Evolutionary conservation across 2,329 filamentous ascomycete genomes (phyloP).

Genomic region (Kalaharituber pfeilii): DNA sequence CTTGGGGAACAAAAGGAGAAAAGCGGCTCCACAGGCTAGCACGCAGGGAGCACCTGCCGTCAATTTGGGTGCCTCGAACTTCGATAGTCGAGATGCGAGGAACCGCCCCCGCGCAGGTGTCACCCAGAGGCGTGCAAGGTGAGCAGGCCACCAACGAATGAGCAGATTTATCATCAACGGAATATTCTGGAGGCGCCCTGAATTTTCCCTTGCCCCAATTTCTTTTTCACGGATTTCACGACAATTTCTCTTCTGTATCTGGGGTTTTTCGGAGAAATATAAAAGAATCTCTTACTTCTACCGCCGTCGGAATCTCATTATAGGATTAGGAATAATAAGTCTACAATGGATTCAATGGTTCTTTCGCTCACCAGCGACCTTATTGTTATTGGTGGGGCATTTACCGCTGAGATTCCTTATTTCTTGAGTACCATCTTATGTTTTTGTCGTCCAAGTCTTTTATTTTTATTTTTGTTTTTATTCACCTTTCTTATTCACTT

Average conservation of each 20-base stretch:
- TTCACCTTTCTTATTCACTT: slow-evolving; percentile 23
- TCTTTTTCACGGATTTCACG: background rate
- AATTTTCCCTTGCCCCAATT: background rate
- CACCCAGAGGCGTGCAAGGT: background rate
- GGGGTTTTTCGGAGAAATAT: slow-evolving; percentile 2
- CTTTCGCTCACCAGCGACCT: background rate
- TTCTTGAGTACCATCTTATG: slow-evolving; percentile 7
- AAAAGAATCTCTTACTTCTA: slow-evolving; percentile 1
- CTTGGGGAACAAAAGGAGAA: slow-evolving; percentile 57
- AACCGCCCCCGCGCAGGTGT: slow-evolving; percentile 27
- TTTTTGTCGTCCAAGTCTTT: slow-evolving; percentile 3
- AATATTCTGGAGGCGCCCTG: background rate
- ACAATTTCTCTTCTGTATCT: slow-evolving; percentile 2
- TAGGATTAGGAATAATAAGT: slow-evolving; percentile 1
- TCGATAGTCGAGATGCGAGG: slow-evolving; percentile 24
- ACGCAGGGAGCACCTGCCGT: slow-evolving; percentile 27
- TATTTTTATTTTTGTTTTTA: slow-evolving; percentile 7
- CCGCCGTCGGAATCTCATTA: background rate
- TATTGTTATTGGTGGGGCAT: background rate
- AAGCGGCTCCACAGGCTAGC: slow-evolving; percentile 50
- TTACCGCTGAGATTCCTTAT: background rate
- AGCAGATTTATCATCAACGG: background rate
- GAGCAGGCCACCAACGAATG: background rate
- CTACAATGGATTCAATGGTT: background rate
- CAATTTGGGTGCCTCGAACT: slow-evolving; percentile 35